These are phyloP conservation scores for Fusarium sp. DNA, from an alignment of 2,329 filamentous ascomycete species.

Conservation along the genomic window DNA sequence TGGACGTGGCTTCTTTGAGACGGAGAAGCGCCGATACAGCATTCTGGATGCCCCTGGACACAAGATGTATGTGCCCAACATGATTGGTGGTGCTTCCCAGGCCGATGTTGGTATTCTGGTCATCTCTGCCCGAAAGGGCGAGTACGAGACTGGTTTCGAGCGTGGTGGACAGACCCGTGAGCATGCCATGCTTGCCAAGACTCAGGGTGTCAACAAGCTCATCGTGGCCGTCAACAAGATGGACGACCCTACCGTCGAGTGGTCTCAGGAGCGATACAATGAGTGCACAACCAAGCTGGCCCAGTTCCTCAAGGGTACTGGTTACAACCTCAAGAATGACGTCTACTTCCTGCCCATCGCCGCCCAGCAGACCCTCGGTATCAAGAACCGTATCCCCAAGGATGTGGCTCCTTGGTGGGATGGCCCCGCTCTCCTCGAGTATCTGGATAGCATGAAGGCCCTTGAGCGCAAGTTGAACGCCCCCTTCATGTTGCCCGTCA, in stretches of 20 bases:
- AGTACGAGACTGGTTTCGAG: conserved; percentile 99
- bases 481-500: conserved; percentile 99
- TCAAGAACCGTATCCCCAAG: conserved; percentile 88
- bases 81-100: conserved; percentile 96
- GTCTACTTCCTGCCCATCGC: conserved; percentile 97
- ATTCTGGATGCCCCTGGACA: conserved; percentile 97
- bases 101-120: conserved; percentile 95
- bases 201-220: conserved; percentile 97
- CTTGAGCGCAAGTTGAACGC: conserved; percentile 96
- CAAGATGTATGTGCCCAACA: conserved; percentile 97
- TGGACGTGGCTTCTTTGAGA: conserved; percentile 95
- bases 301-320: conserved; percentile 89
- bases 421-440: conserved; percentile 92
- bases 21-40: conserved; percentile 94
- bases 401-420: conserved; percentile 85
- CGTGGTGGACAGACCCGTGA: conserved; percentile 95
- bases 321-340: conserved; percentile 94
- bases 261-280: conserved; percentile 92
- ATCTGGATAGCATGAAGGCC: conserved; percentile 92
- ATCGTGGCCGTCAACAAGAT: conserved; percentile 98
- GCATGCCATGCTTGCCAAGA: conserved; percentile 98
- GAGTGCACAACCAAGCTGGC: conserved; percentile 92
- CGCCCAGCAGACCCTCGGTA: conserved; percentile 85
- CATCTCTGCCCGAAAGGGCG: conserved; percentile 95
- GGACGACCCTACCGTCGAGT: conserved; percentile 96